Percentiles rank a stretch among this genome's conserved stretches.
Evolutionary conservation across 176 grass and related monocot species (phyloP).

Genomic region (Avena atlantica): DNA sequence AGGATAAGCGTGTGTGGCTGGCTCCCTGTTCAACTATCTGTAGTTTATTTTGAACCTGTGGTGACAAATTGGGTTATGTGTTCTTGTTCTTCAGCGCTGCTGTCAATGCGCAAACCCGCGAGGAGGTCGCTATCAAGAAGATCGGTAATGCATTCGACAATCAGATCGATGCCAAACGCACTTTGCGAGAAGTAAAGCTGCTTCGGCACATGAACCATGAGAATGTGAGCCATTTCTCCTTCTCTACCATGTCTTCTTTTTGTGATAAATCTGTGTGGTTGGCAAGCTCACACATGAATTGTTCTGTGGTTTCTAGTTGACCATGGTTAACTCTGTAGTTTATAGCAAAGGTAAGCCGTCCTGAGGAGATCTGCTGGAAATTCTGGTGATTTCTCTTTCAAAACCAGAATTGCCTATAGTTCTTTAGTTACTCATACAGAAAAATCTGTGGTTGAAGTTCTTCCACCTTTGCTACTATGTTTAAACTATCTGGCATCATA

Average conservation of each 20-base stretch:
- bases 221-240: slow-evolving; percentile 64
- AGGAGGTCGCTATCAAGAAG: slow-evolving; percentile 98
- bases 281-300: slow-evolving; percentile 2
- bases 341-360: slow-evolving; percentile 54
- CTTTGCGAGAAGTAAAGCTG: slow-evolving; percentile 96
- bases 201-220: slow-evolving; percentile 97
- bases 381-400: slow-evolving; percentile 60
- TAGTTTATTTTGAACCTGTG: neutral
- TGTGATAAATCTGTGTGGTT: neutral
- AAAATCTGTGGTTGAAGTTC: neutral
- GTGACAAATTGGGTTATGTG: slow-evolving; percentile 10
- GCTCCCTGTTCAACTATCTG: neutral
- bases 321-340: slow-evolving; percentile 51
- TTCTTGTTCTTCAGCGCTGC: slow-evolving; percentile 64
- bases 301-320: slow-evolving; percentile 35
- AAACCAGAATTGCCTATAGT: neutral
- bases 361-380: slow-evolving; percentile 44
- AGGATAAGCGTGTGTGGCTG: neutral
- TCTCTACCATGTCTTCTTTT: neutral
- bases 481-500: neutral
- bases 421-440: neutral
- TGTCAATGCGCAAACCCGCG: slow-evolving; percentile 76
- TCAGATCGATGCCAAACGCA: slow-evolving; percentile 88
- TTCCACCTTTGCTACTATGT: neutral
- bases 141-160: slow-evolving; percentile 99